phyloP scores from a whole-genome alignment of 805 yeast genomes.

The Metschnikowia lochheadii region DNA sequence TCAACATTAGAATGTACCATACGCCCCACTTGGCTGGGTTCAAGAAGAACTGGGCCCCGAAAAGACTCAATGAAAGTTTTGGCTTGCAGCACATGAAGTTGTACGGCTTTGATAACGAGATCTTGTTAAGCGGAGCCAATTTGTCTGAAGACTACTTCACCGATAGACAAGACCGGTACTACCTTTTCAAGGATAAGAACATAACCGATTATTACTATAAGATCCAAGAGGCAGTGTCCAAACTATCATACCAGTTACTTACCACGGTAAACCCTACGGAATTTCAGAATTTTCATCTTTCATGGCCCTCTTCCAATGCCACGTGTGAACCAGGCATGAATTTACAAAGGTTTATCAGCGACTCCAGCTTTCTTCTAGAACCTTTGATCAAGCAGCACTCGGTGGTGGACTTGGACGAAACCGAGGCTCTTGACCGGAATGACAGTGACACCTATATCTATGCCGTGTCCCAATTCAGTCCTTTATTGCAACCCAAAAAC shows the following conservation, averaged over 20 bases:
- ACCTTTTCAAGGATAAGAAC: slow-evolving; percentile 53
- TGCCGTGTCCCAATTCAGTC: slow-evolving; percentile 89
- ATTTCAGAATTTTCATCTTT: slow-evolving; percentile 48
- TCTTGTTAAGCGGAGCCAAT: slow-evolving; percentile 87
- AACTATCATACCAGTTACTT: slow-evolving; percentile 62
- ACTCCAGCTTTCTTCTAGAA: slow-evolving; percentile 51
- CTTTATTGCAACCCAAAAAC: slow-evolving; percentile 58
- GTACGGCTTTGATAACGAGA: slow-evolving; percentile 90
- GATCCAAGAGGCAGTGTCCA: slow-evolving; percentile 65
- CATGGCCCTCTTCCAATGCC: slow-evolving; percentile 71
- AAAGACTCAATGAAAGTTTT: slow-evolving; percentile 81
- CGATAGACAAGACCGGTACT: slow-evolving; percentile 91
- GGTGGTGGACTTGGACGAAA: slow-evolving; percentile 29
- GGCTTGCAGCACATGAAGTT: slow-evolving; percentile 98
- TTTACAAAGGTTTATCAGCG: slow-evolving; percentile 47
- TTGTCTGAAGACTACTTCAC: slow-evolving; percentile 89
- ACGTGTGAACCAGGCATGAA: slow-evolving; percentile 65
- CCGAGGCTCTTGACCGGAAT: slow-evolving; percentile 25
- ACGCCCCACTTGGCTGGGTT: slow-evolving; percentile 81
- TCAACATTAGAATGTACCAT: slow-evolving; percentile 79
- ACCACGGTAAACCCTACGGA: slow-evolving; percentile 36
- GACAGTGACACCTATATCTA: slow-evolving; percentile 64
- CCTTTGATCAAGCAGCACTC: slow-evolving; percentile 53
- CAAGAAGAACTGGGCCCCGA: slow-evolving; percentile 63
- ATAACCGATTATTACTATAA: slow-evolving; percentile 71